Evolutionary conservation across 495 filamentous ascomycete species (phyloP), one percentile per base, ranked within the genome.

Genomic region (Clohesyomyces aquaticus): DNA sequence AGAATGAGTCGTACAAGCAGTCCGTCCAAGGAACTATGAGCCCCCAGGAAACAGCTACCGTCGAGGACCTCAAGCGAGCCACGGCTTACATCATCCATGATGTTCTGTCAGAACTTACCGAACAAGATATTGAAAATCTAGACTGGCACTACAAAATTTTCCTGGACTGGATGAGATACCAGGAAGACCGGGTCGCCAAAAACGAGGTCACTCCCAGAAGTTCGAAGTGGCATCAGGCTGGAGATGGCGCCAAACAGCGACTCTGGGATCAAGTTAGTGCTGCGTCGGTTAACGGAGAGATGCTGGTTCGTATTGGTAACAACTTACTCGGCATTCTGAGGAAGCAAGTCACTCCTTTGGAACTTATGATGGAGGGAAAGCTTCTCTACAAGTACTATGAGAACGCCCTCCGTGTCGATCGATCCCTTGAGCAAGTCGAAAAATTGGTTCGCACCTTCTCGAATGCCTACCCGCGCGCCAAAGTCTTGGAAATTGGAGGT

Each of bases 401-500:
- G 32, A 26, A 23, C 18, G 25, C 26, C 18, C 47, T 50, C 16
- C 4, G 25, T 10, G 12, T 11, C 18, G 19, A 50, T 3, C 19
- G 6, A 4, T 26, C 4, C 22, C 12, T 50, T 12, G 2, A 50
- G 18, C 43, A 47, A 19, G 2, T 23, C 18, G 2, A 10, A 2
- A 50, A 4, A 2, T 23, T 26, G 47, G 6, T 50, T 11, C 18
- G 21, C 11, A 11, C 8, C 4, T 4, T 49, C 3, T 19, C 18
- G 3, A 19, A 49, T 16, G 10, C 11, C 23, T 28, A 52, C 21
- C 49, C 49, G 2, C 49, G 25, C 4, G 22, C 25, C 23, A 8
- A 19, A 10, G n/a, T 52, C 8, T 26, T 52, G 1, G 49, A 52
- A 16, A 52, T 52, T 52, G 49, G 49, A 8, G 49, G 4, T 29